Evolutionary conservation across 805 yeast species (phyloP).

Genomic region (Spathaspora passalidarum): DNA sequence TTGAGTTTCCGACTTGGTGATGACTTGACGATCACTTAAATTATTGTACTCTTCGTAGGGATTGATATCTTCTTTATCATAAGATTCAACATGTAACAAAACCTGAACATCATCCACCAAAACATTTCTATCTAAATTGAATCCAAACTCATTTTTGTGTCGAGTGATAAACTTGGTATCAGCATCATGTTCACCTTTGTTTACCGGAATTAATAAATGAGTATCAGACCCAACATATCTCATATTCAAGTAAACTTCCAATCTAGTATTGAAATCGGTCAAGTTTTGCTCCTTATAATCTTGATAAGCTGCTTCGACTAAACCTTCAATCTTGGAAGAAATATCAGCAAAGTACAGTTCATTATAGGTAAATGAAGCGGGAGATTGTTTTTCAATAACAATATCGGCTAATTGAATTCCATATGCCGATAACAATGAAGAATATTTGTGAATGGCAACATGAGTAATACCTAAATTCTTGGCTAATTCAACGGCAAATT

Average conservation of each 20-base stretch:
- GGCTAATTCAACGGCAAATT: slow-evolving; percentile 27
- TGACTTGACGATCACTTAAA: slow-evolving; percentile 11
- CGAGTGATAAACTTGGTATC: slow-evolving; percentile 22
- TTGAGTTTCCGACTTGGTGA: slow-evolving; percentile 2
- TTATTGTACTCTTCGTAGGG: slow-evolving; percentile 42
- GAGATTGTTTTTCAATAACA: slow-evolving; percentile 34
- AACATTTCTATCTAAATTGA: slow-evolving; percentile 31
- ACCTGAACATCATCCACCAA: slow-evolving; percentile 39
- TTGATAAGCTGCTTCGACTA: slow-evolving; percentile 41
- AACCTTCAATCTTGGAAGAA: slow-evolving; percentile 41
- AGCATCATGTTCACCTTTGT: slow-evolving; percentile 21
- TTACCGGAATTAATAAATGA: slow-evolving; percentile 59
- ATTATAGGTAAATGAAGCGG: slow-evolving; percentile 26
- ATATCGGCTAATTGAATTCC: slow-evolving; percentile 34
- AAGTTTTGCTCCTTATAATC: slow-evolving; percentile 50
- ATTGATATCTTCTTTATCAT: slow-evolving; percentile 45
- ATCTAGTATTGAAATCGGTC: slow-evolving; percentile 37
- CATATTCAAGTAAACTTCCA: slow-evolving; percentile 70
- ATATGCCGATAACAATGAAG: slow-evolving; percentile 32
- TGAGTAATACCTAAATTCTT: slow-evolving; percentile 24
- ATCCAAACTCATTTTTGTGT: slow-evolving; percentile 36
- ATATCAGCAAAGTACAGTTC: slow-evolving; percentile 33
- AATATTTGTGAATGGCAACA: slow-evolving; percentile 32
- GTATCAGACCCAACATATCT: slow-evolving; percentile 91
- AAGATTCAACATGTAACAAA: slow-evolving; percentile 59